Evolutionary conservation across 148 eudicot species (phyloP).

Genomic region (Bassia scoparia): DNA sequence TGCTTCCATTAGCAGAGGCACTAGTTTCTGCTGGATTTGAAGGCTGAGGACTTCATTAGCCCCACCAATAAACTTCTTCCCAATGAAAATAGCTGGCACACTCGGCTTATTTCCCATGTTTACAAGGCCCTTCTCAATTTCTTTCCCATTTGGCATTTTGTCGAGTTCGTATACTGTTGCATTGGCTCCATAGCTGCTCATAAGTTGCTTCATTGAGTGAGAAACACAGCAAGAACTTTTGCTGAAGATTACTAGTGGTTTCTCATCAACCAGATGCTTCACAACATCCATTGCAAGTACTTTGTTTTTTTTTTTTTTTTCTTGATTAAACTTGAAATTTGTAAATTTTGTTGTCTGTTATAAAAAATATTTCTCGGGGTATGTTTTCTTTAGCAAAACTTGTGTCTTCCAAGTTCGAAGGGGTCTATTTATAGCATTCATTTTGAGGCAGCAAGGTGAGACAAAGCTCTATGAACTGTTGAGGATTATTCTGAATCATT

Average conservation of each 20-base stretch:
- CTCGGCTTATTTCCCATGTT: slow-evolving; percentile 42
- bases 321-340: not conserved
- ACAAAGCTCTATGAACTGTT: slow-evolving; percentile 11
- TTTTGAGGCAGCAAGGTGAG: not conserved
- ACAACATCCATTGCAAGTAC: slow-evolving; percentile 39
- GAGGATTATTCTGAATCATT: slow-evolving; percentile 14
- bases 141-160: slow-evolving; percentile 51
- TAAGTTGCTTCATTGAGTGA: slow-evolving; percentile 56
- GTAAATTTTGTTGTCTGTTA: not conserved
- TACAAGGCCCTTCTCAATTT: slow-evolving; percentile 50
- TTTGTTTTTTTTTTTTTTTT: not conserved
- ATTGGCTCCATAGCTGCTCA: slow-evolving; percentile 65
- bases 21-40: slow-evolving; percentile 61
- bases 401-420: slow-evolving; percentile 2
- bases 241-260: slow-evolving; percentile 76
- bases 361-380: not conserved
- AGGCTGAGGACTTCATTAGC: slow-evolving; percentile 70
- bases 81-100: slow-evolving; percentile 69
- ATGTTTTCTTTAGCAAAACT: slow-evolving; percentile 11
- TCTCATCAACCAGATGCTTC: slow-evolving; percentile 39
- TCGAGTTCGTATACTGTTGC: slow-evolving; percentile 61
- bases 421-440: slow-evolving; percentile 30
- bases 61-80: slow-evolving; percentile 61
- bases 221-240: slow-evolving; percentile 63
- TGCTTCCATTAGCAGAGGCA: slow-evolving; percentile 54